Conservation (phyloP, 2,329 filamentous ascomycete species). For the Colletotrichum sp. region DNA sequence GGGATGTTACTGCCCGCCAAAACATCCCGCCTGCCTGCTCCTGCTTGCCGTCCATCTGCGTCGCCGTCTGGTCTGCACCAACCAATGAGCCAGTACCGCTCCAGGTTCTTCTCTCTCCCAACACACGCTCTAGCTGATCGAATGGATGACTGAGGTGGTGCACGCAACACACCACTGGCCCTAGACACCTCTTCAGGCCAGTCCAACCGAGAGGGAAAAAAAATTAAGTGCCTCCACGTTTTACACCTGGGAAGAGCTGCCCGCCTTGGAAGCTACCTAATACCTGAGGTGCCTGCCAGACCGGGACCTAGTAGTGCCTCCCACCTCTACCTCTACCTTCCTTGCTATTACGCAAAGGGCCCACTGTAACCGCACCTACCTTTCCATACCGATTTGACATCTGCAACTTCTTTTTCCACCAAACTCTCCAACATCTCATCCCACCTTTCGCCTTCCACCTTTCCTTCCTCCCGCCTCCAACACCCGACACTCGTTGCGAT, state of each 20-base stretch:
- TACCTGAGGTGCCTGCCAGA: background rate
- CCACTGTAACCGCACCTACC: slow-evolving; percentile 23
- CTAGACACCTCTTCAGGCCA: background rate
- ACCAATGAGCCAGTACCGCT: background rate
- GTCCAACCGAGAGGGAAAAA: background rate
- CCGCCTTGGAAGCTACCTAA: background rate
- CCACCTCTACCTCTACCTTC: slow-evolving; percentile 18
- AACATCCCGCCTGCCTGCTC: background rate
- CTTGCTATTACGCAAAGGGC: slow-evolving; percentile 23
- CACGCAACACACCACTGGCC: background rate
- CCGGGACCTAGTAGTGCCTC: slow-evolving; percentile 4
- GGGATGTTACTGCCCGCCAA: background rate
- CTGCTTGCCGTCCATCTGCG: background rate
- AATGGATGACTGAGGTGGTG: background rate
- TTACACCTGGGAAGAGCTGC: background rate
- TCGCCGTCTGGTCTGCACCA: background rate
- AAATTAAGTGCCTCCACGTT: background rate
- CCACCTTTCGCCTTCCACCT: background rate
- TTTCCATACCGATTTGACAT: slow-evolving; percentile 22
- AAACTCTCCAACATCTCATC: slow-evolving; percentile 18
- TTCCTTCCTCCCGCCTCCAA: background rate
- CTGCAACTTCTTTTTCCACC: slow-evolving; percentile 23
- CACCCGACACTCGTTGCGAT: slow-evolving; percentile 14
- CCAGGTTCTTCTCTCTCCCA: background rate
- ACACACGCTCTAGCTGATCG: background rate